phyloP scores from a whole-genome alignment of 257 asterid species.

The Fraxinus quadrangulata region DNA sequence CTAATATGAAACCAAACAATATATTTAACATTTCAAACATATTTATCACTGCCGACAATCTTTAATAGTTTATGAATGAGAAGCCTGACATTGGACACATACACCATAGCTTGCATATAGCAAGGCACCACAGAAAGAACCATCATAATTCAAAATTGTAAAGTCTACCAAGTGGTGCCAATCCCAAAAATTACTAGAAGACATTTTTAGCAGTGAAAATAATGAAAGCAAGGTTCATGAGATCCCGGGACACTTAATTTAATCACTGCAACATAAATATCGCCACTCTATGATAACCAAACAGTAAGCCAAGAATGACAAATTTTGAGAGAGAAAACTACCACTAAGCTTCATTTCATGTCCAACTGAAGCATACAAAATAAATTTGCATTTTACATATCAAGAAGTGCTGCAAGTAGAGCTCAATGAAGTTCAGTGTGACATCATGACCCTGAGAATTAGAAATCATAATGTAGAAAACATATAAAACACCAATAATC shows the following conservation, averaged over 20 bases:
- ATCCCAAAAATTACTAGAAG: too few species aligned
- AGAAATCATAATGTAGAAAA: background rate
- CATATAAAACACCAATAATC: background rate
- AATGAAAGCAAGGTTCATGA: too few species aligned
- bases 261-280: too few species aligned
- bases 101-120: background rate
- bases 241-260: too few species aligned
- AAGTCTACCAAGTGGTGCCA: too few species aligned
- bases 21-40: background rate
- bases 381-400: background rate
- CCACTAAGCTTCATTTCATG: background rate
- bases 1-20: background rate
- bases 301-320: background rate
- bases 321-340: background rate
- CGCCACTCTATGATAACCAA: background rate
- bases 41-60: background rate
- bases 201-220: too few species aligned
- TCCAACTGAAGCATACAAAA: background rate
- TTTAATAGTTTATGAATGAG: background rate
- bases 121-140: background rate
- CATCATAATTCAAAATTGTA: too few species aligned
- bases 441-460: background rate
- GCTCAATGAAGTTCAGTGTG: background rate
- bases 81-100: background rate
- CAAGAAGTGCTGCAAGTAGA: background rate